Conservation (phyloP, 148 eudicot species). For the Arctostaphylos glauca region DNA sequence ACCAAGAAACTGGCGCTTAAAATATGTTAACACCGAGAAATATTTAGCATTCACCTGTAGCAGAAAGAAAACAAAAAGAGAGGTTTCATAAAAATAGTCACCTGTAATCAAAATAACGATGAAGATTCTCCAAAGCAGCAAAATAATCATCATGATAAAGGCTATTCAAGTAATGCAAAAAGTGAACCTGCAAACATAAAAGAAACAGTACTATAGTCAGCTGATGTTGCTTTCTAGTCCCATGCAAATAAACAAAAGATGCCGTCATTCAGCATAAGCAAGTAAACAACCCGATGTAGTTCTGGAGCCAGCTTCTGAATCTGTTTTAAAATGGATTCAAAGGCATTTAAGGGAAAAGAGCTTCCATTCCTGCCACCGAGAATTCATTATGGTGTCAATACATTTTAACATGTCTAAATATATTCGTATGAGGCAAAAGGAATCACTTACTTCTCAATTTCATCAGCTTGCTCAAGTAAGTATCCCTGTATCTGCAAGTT, state of each 20-base stretch:
- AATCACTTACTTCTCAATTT: constrained; percentile 67
- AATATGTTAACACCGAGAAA: not conserved
- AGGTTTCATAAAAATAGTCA: constrained; percentile 16
- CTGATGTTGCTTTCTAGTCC: not conserved
- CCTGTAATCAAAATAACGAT: constrained; percentile 99
- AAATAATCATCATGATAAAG: constrained; percentile 91
- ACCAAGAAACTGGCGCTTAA: not conserved
- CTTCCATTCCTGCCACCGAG: constrained; percentile 65
- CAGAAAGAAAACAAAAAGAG: constrained; percentile 39
- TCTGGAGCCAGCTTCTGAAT: constrained; percentile 91
- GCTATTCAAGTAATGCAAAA: constrained; percentile 81
- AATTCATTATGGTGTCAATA: constrained; percentile 11
- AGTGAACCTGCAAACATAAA: constrained; percentile 66
- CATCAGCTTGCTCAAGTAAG: constrained; percentile 75
- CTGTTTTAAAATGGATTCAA: constrained; percentile 67
- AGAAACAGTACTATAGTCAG: not conserved
- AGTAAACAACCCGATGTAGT: constrained; percentile 72
- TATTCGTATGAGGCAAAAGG: not conserved
- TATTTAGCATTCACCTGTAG: constrained; percentile 50
- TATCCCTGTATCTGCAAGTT: constrained; percentile 91
- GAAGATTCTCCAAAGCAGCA: constrained; percentile 91
- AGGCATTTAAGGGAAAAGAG: constrained; percentile 68
- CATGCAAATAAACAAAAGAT: constrained; percentile 7
- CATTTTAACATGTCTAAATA: not conserved
- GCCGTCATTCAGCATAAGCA: constrained; percentile 4